Base-by-base conservation (phyloP, 106 monocot species). In the Allium cepa region DNA sequence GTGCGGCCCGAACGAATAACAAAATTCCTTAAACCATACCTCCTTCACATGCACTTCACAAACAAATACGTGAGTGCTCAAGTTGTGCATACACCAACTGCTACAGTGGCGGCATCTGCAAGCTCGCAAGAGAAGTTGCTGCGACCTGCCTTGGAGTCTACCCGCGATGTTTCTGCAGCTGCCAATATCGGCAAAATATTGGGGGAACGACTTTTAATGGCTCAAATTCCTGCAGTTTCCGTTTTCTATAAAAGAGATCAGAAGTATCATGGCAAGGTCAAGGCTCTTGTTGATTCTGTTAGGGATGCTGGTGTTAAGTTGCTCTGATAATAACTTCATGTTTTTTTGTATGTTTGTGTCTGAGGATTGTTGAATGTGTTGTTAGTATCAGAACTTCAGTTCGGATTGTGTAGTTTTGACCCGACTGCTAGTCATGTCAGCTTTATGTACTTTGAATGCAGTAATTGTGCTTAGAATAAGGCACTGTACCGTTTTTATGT, bases 111-210 rank as follows among this genome's bases (percentile, higher is more conserved):
- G 4, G 75, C 80, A 9, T 84, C 94, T 0, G 94, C 90, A 9
- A 90, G 94, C 80, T 90, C 94, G 2, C 94, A 90, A 69, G 94
- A 94, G 75, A 87, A 90, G 80, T 69, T 87, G 56, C 78, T 94
- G 57, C 83, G 84, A 51, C 74, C 87, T 4, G 71, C 46, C 73
- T 78, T 94, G 86, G 90, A 78, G 74, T 82, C 84, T n/a, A 90
- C 90, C 7, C 63, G 78, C 7, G 94, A 94, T 47, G 90, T 90
- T 11, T 79, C 94, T 4, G 94, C 94, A 0, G 94, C 94, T 15
- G 81, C 90, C 1, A 87, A 83, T 78, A 87, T 94, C 49, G 90
- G 94, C 11, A 87, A 83, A 70, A 63, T 94, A 15, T 69, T 94
- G 11, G 94, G 87, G 14, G 94, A 94, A 74, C 75, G 90, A 14